phyloP scores from a whole-genome alignment of 1,284 basidiomycete genomes.

The Inonotus hispidus region DNA sequence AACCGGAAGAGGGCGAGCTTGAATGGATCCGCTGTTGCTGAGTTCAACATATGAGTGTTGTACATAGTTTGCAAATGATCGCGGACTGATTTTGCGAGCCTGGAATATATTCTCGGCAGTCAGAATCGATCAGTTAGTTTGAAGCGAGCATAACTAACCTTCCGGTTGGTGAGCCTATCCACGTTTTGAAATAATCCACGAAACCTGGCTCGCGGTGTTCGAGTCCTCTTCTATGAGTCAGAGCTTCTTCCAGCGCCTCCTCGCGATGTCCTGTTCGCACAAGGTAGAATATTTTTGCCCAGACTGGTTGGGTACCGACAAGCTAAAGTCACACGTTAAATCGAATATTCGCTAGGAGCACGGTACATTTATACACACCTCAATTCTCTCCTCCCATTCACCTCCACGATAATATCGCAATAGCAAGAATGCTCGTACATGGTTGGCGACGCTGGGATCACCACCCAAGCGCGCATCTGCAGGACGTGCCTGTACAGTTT shows the following conservation, averaged over 20 bases:
- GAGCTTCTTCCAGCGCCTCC: constrained; percentile 78
- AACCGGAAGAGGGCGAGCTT: constrained; percentile 95
- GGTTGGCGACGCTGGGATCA: constrained; percentile 86
- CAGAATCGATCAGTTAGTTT: background rate
- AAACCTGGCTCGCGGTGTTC: constrained; percentile 83
- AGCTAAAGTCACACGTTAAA: constrained; percentile 40
- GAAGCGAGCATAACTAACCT: constrained; percentile 40
- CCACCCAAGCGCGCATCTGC: constrained; percentile 88
- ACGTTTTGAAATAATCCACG: constrained; percentile 78
- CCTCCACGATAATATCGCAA: constrained; percentile 77
- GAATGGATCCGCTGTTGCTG: constrained; percentile 85
- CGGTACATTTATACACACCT: constrained; percentile 43
- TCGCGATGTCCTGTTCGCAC: constrained; percentile 79
- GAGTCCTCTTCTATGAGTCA: constrained; percentile 69
- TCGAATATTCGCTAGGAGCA: constrained; percentile 9
- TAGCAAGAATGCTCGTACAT: constrained; percentile 80
- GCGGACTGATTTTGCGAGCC: constrained; percentile 73
- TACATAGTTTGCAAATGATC: constrained; percentile 86
- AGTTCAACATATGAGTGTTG: constrained; percentile 89
- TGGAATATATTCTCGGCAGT: constrained; percentile 24
- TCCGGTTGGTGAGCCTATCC: constrained; percentile 79
- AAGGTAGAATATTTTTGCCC: constrained; percentile 91
- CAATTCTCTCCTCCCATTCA: constrained; percentile 81
- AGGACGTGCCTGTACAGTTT: constrained; percentile 79
- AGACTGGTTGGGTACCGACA: constrained; percentile 81